Conservation (phyloP, 2,329 filamentous ascomycete genomes). For the Fusarium piperis region DNA sequence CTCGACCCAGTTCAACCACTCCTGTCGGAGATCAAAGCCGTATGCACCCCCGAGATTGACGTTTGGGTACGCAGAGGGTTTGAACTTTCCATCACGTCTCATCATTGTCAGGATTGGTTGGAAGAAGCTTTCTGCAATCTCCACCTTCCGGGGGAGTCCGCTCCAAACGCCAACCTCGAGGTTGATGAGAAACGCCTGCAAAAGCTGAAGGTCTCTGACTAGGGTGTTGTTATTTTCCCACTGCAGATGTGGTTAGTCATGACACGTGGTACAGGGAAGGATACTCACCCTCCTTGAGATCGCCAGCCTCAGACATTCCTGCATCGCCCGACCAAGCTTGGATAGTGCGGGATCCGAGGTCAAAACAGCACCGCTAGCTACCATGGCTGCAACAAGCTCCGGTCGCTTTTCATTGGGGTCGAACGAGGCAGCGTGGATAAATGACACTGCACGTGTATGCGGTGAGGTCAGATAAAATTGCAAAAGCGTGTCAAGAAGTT, state of each 20-base stretch:
- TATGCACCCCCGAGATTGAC: neutral
- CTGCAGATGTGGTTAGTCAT: slow-evolving; percentile 2
- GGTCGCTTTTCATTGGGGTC: slow-evolving; percentile 48
- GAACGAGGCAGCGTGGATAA: slow-evolving; percentile 51
- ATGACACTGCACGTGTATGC: slow-evolving; percentile 42
- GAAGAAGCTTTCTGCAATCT: slow-evolving; percentile 52
- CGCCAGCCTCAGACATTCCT: slow-evolving; percentile 47
- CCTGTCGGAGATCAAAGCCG: slow-evolving; percentile 11
- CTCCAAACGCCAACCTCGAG: slow-evolving; percentile 51
- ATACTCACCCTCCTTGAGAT: slow-evolving; percentile 28
- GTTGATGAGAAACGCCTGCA: slow-evolving; percentile 48
- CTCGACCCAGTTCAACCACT: slow-evolving; percentile 44
- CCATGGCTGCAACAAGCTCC: slow-evolving; percentile 50
- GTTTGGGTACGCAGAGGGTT: slow-evolving; percentile 34
- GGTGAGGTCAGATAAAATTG: slow-evolving; percentile 49
- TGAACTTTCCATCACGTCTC: slow-evolving; percentile 46
- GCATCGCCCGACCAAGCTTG: slow-evolving; percentile 53
- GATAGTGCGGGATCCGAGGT: slow-evolving; percentile 50
- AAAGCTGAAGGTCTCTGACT: slow-evolving; percentile 44
- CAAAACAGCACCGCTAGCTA: slow-evolving; percentile 49
- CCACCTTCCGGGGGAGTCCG: slow-evolving; percentile 50
- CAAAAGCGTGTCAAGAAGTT: slow-evolving; percentile 51
- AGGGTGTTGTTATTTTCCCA: slow-evolving; percentile 49
- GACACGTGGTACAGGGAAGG: too few species aligned
- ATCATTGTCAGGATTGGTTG: slow-evolving; percentile 50